These are phyloP conservation scores for Flaveria ramosissima DNA, from an alignment of 129 eudicot genomes.

Conservation along the genomic window DNA sequence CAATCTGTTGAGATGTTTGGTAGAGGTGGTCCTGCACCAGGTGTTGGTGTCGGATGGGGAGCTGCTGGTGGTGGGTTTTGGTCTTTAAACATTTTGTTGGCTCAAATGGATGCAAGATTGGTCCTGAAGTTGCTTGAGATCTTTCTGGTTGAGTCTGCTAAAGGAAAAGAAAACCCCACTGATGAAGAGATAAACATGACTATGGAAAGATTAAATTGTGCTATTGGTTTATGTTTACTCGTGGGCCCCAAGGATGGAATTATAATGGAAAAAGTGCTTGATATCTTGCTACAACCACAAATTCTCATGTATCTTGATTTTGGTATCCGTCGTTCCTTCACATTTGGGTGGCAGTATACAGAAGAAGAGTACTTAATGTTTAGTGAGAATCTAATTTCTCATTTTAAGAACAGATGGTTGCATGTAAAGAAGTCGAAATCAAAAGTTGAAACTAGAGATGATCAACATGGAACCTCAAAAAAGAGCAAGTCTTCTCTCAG, in stretches of 20 bases:
- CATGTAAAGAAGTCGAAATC: slow-evolving; percentile 49
- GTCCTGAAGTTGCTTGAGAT: slow-evolving; percentile 55
- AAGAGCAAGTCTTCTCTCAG: slow-evolving; percentile 49
- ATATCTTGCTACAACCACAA: slow-evolving; percentile 54
- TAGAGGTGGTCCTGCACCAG: slow-evolving; percentile 98
- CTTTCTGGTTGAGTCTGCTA: slow-evolving; percentile 27
- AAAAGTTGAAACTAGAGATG: slow-evolving; percentile 24
- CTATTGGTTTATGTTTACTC: slow-evolving; percentile 47
- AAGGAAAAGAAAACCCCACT: slow-evolving; percentile 26
- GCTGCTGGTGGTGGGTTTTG: slow-evolving; percentile 86
- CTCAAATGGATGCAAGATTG: slow-evolving; percentile 76
- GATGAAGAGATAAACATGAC: slow-evolving; percentile 41
- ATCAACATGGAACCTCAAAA: slow-evolving; percentile 31
- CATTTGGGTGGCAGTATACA: slow-evolving; percentile 51
- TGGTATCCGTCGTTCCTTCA: slow-evolving; percentile 46
- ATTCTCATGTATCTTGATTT: slow-evolving; percentile 61
- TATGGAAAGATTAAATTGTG: slow-evolving; percentile 56
- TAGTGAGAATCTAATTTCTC: slow-evolving; percentile 57
- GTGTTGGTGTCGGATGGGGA: slow-evolving; percentile 98
- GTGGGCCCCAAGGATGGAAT: slow-evolving; percentile 63
- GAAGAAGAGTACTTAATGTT: slow-evolving; percentile 59
- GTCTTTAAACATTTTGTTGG: slow-evolving; percentile 59
- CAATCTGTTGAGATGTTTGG: slow-evolving; percentile 69
- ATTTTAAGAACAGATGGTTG: slow-evolving; percentile 81
- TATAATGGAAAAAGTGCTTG: slow-evolving; percentile 52